Percentiles rank a stretch among this genome's conserved stretches.
phyloP scores from a whole-genome alignment of 1,284 basidiomycete genomes.

The Fomitopsis schrenkii region DNA sequence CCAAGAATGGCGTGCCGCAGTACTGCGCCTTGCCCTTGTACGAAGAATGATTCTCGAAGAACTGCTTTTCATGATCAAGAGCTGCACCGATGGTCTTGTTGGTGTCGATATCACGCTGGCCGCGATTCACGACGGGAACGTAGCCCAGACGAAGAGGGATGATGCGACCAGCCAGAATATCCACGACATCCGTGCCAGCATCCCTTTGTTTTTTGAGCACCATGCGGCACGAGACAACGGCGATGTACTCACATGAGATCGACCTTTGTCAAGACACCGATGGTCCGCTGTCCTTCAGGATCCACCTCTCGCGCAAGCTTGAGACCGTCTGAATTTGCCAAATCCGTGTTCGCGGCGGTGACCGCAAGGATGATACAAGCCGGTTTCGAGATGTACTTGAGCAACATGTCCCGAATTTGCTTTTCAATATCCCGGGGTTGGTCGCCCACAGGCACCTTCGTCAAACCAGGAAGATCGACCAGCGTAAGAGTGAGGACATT shows the following conservation, averaged over 20 bases:
- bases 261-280: slow-evolving; percentile 97
- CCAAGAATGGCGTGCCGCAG: slow-evolving; percentile 97
- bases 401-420: slow-evolving; percentile 95
- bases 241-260: slow-evolving; percentile 80
- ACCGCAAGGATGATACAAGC: slow-evolving; percentile 91
- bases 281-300: slow-evolving; percentile 92
- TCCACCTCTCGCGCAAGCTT: slow-evolving; percentile 97
- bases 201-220: slow-evolving; percentile 55
- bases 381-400: slow-evolving; percentile 94
- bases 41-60: slow-evolving; percentile 90
- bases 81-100: slow-evolving; percentile 83
- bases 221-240: neutral
- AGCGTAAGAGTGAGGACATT: slow-evolving; percentile 96
- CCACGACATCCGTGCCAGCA: slow-evolving; percentile 94
- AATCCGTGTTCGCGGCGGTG: slow-evolving; percentile 93
- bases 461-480: slow-evolving; percentile 95
- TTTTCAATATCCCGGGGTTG: slow-evolving; percentile 98
- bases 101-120: slow-evolving; percentile 93
- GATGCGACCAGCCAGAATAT: slow-evolving; percentile 95
- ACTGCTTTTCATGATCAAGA: slow-evolving; percentile 86
- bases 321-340: slow-evolving; percentile 97
- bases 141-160: slow-evolving; percentile 95
- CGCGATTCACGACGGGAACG: slow-evolving; percentile 97
- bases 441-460: slow-evolving; percentile 96
- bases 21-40: slow-evolving; percentile 94